These are phyloP conservation scores for Penicillium capsulatum DNA, from an alignment of 2,329 filamentous ascomycete genomes.

Conservation along the genomic window DNA sequence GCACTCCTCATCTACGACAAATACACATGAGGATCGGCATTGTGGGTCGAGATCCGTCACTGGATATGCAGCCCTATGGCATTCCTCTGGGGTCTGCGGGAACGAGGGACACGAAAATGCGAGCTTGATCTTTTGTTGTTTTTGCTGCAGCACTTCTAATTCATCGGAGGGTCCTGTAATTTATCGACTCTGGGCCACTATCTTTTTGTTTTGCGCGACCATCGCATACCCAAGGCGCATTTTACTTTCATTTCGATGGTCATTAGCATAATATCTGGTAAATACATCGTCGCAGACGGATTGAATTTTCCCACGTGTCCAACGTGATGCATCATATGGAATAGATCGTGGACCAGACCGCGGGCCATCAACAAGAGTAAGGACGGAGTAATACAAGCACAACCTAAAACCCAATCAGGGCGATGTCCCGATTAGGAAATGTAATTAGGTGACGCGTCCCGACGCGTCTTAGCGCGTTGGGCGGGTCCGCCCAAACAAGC, in stretches of 20 bases:
- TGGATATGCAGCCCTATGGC: background rate
- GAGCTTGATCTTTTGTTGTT: slow-evolving; percentile 8
- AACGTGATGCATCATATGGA: too few species aligned
- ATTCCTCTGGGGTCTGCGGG: slow-evolving; percentile 1
- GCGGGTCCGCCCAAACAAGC: slow-evolving; percentile 18
- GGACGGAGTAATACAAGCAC: too few species aligned
- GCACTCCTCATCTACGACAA: too few species aligned
- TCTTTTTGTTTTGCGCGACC: slow-evolving; percentile 9
- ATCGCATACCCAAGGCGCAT: slow-evolving; percentile 13
- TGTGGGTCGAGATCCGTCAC: background rate
- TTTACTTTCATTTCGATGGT: slow-evolving; percentile 7
- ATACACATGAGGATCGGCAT: too few species aligned
- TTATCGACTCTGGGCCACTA: slow-evolving; percentile 3
- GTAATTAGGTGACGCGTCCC: slow-evolving; percentile 19
- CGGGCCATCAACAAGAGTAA: too few species aligned
- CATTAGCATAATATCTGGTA: slow-evolving; percentile 15
- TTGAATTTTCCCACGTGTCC: too few species aligned
- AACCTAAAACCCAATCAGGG: too few species aligned
- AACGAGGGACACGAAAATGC: slow-evolving; percentile 21
- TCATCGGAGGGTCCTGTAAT: slow-evolving; percentile 15
- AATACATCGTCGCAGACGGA: slow-evolving; percentile 7
- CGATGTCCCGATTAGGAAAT: slow-evolving; percentile 15
- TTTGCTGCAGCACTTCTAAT: slow-evolving; percentile 11
- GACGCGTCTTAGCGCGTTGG: too few species aligned
- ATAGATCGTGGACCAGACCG: too few species aligned